A percentile compares a stretch with the other conserved stretches of the same genome.
Conservation (phyloP, 2,329 filamentous ascomycete species). For the Claviceps pusilla region DNA sequence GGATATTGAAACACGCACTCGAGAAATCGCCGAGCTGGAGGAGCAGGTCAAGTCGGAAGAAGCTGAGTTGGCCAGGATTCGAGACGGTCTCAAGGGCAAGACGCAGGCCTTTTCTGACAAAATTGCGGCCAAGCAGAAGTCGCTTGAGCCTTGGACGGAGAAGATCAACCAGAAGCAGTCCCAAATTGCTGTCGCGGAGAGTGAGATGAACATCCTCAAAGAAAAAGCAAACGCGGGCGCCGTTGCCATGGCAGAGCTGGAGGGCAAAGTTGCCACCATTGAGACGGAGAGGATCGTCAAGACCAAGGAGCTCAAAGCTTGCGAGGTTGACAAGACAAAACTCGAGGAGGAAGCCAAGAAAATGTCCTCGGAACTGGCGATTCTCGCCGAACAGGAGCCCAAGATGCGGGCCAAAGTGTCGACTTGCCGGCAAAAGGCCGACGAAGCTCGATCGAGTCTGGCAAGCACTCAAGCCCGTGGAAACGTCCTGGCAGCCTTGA, state of each 20-base stretch:
- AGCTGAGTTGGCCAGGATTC: conserved; percentile 64
- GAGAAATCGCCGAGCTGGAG: conserved; percentile 66
- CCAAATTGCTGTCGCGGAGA: conserved; percentile 83
- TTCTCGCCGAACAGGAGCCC: conserved; percentile 63
- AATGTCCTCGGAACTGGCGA: conserved; percentile 56
- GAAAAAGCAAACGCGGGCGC: conserved; percentile 82
- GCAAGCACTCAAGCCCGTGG: conserved; percentile 84
- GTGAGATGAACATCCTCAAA: conserved; percentile 77
- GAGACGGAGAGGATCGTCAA: conserved; percentile 59
- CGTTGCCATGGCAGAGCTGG: conserved; percentile 67
- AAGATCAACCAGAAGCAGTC: conserved; percentile 96
- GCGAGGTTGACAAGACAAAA: conserved; percentile 54
- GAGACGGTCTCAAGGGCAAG: conserved; percentile 83
- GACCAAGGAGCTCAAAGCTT: conserved; percentile 57
- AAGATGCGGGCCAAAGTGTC: conserved; percentile 74
- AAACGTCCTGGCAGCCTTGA: conserved; percentile 78
- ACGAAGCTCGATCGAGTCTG: conserved; percentile 83
- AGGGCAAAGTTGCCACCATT: conserved; percentile 62
- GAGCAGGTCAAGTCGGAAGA: conserved; percentile 64
- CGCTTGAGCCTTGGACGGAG: conserved; percentile 87
- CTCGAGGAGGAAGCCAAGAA: conserved; percentile 62
- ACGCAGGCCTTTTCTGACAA: conserved; percentile 88
- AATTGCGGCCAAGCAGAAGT: conserved; percentile 83
- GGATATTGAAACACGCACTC: conserved; percentile 61
- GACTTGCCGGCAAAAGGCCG: conserved; percentile 80